Percentiles rank a stretch among this genome's conserved stretches.
These are phyloP conservation scores for Penicillium janthinellum DNA, from an alignment of 2,329 filamentous ascomycete genomes.

Conservation along the genomic window DNA sequence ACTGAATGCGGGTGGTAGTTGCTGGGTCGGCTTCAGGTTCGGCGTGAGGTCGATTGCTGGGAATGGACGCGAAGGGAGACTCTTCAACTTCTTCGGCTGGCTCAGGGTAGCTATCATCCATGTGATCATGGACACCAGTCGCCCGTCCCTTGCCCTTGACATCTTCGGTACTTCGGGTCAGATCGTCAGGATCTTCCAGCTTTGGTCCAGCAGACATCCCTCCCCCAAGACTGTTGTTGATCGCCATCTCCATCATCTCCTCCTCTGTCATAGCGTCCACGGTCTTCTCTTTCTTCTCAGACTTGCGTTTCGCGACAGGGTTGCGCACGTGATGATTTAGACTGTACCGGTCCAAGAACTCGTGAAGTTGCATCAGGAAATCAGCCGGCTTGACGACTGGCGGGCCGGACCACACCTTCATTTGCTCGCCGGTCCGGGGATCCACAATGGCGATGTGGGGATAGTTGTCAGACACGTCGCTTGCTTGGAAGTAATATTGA, in stretches of 20 bases:
- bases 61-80: constrained; percentile 68
- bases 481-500: constrained; percentile 82
- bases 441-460: constrained; percentile 96
- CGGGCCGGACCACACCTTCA: constrained; percentile 90
- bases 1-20: constrained; percentile 85
- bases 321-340: constrained; percentile 87
- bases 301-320: constrained; percentile 78
- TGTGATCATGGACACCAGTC: constrained; percentile 39
- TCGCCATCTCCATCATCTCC: constrained; percentile 91
- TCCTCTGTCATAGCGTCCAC: constrained; percentile 92
- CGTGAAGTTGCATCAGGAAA: constrained; percentile 87
- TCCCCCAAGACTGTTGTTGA: constrained; percentile 78
- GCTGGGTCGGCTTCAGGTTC: constrained; percentile 74
- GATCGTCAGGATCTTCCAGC: constrained; percentile 79
- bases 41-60: constrained; percentile 69
- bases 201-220: constrained; percentile 53
- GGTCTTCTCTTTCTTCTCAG: constrained; percentile 70
- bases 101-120: constrained; percentile 42
- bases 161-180: constrained; percentile 68
- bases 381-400: constrained; percentile 75
- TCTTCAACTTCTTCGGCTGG: constrained; percentile 35
- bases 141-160: constrained; percentile 54
- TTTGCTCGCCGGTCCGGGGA: constrained; percentile 91
- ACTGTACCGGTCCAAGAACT: constrained; percentile 97
- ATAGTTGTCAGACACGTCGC: constrained; percentile 85